phyloP scores from a whole-genome alignment of 352 stramenopile species.

The Globisporangium echinulatum region DNA sequence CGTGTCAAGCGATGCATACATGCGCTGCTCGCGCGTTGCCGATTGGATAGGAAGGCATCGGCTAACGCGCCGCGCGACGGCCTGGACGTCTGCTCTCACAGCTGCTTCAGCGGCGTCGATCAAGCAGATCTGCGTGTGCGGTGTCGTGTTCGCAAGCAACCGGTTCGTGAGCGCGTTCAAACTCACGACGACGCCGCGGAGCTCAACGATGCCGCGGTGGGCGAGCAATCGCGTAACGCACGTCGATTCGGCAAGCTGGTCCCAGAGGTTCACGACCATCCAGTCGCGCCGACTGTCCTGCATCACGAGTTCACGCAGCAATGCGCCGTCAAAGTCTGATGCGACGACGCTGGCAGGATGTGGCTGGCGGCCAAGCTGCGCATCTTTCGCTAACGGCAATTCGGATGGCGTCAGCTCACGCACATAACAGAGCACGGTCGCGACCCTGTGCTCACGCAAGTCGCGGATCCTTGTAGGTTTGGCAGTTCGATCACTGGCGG shows the following conservation, averaged over 20 bases:
- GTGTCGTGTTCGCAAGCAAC: slow-evolving; percentile 55
- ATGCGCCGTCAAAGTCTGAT: too few relatives aligned
- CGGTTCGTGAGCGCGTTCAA: slow-evolving; percentile 34
- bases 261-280: slow-evolving; percentile 57
- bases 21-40: too few relatives aligned
- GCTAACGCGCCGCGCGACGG: slow-evolving; percentile 17
- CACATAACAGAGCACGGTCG: slow-evolving; percentile 19
- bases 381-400: too few relatives aligned
- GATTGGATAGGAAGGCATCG: too few relatives aligned
- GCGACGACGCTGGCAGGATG: too few relatives aligned
- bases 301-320: slow-evolving; percentile 21
- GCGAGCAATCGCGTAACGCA: slow-evolving; percentile 33
- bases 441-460: slow-evolving; percentile 51
- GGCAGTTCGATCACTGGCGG: too few relatives aligned
- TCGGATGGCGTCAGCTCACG: too few relatives aligned
- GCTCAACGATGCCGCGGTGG: slow-evolving; percentile 28
- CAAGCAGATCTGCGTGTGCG: slow-evolving; percentile 37
- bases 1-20: slow-evolving; percentile 27
- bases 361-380: too few relatives aligned
- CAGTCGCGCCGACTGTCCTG: slow-evolving; percentile 24
- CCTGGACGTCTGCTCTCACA: slow-evolving; percentile 16
- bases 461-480: slow-evolving; percentile 25
- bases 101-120: slow-evolving; percentile 11
- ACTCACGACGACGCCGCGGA: slow-evolving; percentile 38
- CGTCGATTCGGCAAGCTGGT: slow-evolving; percentile 49